These are phyloP conservation scores for Dunaliella sp. DNA, from an alignment of 139 green algal species.

Conservation along the genomic window DNA sequence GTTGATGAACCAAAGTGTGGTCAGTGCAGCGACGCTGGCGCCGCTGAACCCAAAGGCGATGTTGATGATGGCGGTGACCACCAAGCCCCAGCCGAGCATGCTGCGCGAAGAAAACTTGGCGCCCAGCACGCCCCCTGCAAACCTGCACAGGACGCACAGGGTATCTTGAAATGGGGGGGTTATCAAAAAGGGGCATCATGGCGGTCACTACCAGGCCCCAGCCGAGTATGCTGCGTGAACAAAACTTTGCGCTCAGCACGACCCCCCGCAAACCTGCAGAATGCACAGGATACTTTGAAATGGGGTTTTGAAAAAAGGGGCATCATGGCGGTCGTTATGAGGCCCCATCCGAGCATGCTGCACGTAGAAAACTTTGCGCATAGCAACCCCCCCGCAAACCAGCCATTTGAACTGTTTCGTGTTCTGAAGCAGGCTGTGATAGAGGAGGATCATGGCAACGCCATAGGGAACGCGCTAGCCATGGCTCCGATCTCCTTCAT, in stretches of 20 bases:
- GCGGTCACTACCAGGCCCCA: not conserved
- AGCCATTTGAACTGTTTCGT: no score
- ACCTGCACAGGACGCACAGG: conserved; percentile 23
- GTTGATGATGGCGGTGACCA: conserved; percentile 85
- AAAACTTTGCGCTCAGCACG: no score
- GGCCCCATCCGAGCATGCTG: conserved; percentile 81
- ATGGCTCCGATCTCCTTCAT: conserved; percentile 78
- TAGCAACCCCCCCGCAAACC: conserved; percentile 65
- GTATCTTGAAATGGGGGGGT: not conserved
- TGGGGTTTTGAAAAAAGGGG: no score
- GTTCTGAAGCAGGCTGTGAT: no score
- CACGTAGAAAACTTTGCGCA: conserved; percentile 69
- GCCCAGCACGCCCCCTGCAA: conserved; percentile 69
- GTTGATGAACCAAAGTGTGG: conserved; percentile 27
- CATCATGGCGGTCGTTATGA: conserved; percentile 81
- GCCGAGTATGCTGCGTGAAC: no score
- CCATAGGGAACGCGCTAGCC: conserved; percentile 91
- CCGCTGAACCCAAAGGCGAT: conserved; percentile 75
- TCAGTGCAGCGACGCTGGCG: conserved; percentile 57
- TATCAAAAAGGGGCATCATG: not conserved
- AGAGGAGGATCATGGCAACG: no score
- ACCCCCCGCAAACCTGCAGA: no score
- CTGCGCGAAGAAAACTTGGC: conserved; percentile 66
- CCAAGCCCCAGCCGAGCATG: conserved; percentile 85
- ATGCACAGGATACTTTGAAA: no score